These are phyloP conservation scores for Trypanosoma melophagium DNA, from an alignment of 208 protist species.

Conservation along the genomic window DNA sequence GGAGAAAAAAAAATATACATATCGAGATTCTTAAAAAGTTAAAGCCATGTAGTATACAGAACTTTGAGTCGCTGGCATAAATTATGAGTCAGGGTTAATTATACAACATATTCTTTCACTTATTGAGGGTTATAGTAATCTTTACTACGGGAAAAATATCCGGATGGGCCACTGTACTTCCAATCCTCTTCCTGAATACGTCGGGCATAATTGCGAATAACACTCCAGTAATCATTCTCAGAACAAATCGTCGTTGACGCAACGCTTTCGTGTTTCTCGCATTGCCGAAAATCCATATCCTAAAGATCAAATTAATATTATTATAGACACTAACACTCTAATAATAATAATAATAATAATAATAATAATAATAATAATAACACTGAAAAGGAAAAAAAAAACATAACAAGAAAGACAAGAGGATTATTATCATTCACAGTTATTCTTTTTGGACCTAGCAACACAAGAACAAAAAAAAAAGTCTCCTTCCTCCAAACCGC, in stretches of 20 bases:
- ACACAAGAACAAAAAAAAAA: no score
- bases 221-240: conserved; percentile 21
- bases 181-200: conserved; percentile 33
- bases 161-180: conserved; percentile 34
- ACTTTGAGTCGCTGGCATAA: no score
- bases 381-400: conserved; percentile 10
- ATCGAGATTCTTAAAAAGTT: not conserved
- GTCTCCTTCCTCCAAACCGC: no score
- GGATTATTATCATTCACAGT: no score
- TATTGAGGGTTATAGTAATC: not conserved
- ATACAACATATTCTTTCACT: no score
- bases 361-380: not conserved
- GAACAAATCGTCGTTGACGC: conserved; percentile 5
- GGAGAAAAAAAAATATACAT: conserved; percentile 16
- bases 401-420: not conserved
- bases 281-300: conserved; percentile 15
- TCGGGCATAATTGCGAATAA: conserved; percentile 32
- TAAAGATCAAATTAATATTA: not conserved
- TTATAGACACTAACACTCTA: no score
- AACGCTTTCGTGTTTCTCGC: not conserved
- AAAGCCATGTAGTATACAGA: no score
- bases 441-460: no score
- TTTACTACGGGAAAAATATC: conserved; percentile 32
- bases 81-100: no score
- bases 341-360: conserved; percentile 2